Percentiles rank a stretch among this genome's conserved stretches.
phyloP scores from a whole-genome alignment of 2,329 filamentous ascomycete genomes.

The Chaetomium sp. region DNA sequence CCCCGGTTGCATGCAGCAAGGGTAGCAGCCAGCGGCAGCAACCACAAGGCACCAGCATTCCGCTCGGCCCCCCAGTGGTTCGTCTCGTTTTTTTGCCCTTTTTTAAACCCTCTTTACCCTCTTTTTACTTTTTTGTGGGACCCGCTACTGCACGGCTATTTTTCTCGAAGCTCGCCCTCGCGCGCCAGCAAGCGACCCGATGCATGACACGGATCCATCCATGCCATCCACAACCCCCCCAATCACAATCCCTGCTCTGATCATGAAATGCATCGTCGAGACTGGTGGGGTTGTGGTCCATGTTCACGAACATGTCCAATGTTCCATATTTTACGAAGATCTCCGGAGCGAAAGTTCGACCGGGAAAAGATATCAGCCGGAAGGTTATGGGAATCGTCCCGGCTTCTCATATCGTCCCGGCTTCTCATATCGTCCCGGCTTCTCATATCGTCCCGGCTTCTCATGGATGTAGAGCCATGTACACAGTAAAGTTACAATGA shows the following conservation, averaged over 20 bases:
- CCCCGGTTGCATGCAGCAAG: not conserved
- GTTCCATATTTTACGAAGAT: not conserved
- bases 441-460: no score
- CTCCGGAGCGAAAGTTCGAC: not conserved
- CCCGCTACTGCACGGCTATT: slow-evolving; percentile 3
- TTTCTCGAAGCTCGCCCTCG: not conserved
- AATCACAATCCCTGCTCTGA: not conserved
- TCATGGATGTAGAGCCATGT: not conserved
- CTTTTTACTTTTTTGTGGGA: not conserved
- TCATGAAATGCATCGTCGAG: not conserved
- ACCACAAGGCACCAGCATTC: slow-evolving; percentile 18
- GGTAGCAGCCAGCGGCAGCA: not conserved
- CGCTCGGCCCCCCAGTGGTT: not conserved
- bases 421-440: not conserved
- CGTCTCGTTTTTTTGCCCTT: not conserved
- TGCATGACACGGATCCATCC: not conserved
- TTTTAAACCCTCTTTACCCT: no score
- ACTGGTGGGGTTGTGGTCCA: not conserved
- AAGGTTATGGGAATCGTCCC: not conserved
- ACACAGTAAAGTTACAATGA: not conserved
- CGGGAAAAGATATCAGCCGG: not conserved
- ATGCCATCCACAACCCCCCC: no score
- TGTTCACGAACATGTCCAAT: not conserved
- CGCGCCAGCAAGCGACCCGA: not conserved
- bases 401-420: no score